These are phyloP conservation scores for Leptographium galeiforme DNA, from an alignment of 2,329 filamentous ascomycete genomes.

Conservation along the genomic window DNA sequence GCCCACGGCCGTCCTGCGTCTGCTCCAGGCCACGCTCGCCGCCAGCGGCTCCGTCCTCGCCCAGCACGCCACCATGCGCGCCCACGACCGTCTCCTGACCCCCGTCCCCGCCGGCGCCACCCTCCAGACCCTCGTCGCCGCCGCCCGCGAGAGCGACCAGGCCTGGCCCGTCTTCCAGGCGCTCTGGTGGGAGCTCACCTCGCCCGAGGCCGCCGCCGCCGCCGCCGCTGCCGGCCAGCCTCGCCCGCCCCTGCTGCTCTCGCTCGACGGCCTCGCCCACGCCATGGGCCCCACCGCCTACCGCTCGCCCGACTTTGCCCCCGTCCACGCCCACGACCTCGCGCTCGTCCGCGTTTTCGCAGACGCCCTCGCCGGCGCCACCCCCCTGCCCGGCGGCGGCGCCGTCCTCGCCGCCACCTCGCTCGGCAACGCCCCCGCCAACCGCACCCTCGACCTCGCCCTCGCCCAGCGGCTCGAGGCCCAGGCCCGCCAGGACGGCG, in stretches of 20 bases:
- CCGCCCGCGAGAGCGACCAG: constrained; percentile 59
- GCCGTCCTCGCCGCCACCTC: constrained; percentile 64
- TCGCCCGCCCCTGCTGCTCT: constrained; percentile 52
- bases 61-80: constrained; percentile 28
- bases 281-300: constrained; percentile 72
- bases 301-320: constrained; percentile 53
- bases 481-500: constrained; percentile 11
- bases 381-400: constrained; percentile 56
- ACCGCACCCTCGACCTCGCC: constrained; percentile 55
- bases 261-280: constrained; percentile 67
- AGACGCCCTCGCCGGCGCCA: constrained; percentile 52
- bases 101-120: constrained; percentile 48
- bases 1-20: constrained; percentile 59
- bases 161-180: constrained; percentile 72
- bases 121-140: constrained; percentile 56
- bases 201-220: constrained; percentile 21
- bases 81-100: constrained; percentile 34
- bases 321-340: constrained; percentile 78
- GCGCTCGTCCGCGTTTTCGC: constrained; percentile 62
- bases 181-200: constrained; percentile 63
- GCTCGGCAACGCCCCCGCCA: constrained; percentile 52
- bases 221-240: constrained; percentile 12
- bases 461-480: constrained; percentile 42
- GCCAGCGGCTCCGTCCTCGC: constrained; percentile 58
- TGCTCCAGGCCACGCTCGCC: constrained; percentile 59